These are phyloP conservation scores for Geosmithia putterillii DNA, from an alignment of 2,329 filamentous ascomycete species.

Conservation along the genomic window DNA sequence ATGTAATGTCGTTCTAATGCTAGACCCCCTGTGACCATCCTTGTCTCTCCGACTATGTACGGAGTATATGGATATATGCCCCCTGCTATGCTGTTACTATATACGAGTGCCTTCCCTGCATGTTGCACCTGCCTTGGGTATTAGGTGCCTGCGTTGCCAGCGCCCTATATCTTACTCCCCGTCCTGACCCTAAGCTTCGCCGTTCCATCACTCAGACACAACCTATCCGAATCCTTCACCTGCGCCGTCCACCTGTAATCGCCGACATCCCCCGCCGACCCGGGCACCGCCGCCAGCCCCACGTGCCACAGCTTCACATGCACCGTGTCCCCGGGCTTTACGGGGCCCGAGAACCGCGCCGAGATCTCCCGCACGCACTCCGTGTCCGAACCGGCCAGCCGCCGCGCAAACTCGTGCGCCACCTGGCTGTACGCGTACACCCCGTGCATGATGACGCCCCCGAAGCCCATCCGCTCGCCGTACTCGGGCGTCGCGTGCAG, in stretches of 20 bases:
- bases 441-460: slow-evolving; percentile 70
- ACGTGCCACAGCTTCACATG: slow-evolving; percentile 3
- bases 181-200: neutral
- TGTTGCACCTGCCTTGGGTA: too few relatives aligned
- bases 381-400: slow-evolving; percentile 1
- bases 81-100: too few relatives aligned
- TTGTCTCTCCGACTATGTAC: too few relatives aligned
- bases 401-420: slow-evolving; percentile 45
- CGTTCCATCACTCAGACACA: slow-evolving; percentile 3
- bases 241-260: slow-evolving; percentile 1
- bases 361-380: slow-evolving; percentile 4
- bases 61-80: too few relatives aligned
- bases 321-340: slow-evolving; percentile 5
- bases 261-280: neutral
- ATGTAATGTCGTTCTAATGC: too few relatives aligned
- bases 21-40: too few relatives aligned
- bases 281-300: neutral
- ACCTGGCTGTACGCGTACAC: slow-evolving; percentile 68
- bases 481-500: slow-evolving; percentile 69
- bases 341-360: slow-evolving; percentile 4
- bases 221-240: neutral
- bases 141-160: too few relatives aligned
- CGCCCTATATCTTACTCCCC: slow-evolving; percentile 1
- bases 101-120: too few relatives aligned
- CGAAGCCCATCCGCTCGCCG: slow-evolving; percentile 70